phyloP scores from a whole-genome alignment of 108 stramenopile species.

The Stephanodiscus triporus region DNA sequence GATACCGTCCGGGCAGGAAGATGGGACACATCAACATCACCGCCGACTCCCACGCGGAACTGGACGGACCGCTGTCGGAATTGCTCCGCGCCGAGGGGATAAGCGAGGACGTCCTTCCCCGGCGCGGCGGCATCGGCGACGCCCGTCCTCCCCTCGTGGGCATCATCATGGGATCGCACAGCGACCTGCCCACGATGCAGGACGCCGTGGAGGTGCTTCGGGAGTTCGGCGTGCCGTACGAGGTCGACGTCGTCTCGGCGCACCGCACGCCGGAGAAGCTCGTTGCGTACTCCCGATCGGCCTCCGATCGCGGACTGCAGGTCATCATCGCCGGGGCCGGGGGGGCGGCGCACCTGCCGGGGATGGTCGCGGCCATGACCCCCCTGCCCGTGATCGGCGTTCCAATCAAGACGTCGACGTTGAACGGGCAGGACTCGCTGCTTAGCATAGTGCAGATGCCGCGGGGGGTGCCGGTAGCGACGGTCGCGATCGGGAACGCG shows the following conservation, averaged over 20 bases:
- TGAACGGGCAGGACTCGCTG: slow-evolving; percentile 96
- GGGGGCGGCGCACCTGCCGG: slow-evolving; percentile 99
- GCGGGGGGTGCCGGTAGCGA: slow-evolving; percentile 97
- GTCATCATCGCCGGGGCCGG: slow-evolving; percentile 98
- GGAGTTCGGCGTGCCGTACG: slow-evolving; percentile 89
- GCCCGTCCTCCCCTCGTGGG: slow-evolving; percentile 84
- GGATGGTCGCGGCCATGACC: slow-evolving; percentile 98
- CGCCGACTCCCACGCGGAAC: slow-evolving; percentile 78
- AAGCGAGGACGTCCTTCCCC: slow-evolving; percentile 50
- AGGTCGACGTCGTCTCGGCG: slow-evolving; percentile 97
- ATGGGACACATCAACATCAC: slow-evolving; percentile 98
- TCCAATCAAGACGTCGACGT: slow-evolving; percentile 96
- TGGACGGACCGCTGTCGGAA: slow-evolving; percentile 58
- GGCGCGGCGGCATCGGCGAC: slow-evolving; percentile 25
- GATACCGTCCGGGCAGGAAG: slow-evolving; percentile 91
- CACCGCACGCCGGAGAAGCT: slow-evolving; percentile 97
- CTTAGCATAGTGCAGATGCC: slow-evolving; percentile 99
- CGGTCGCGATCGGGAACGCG: slow-evolving; percentile 99
- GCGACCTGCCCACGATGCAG: slow-evolving; percentile 97
- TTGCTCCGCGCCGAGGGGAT: slow-evolving; percentile 72
- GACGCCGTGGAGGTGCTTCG: slow-evolving; percentile 89
- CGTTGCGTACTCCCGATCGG: slow-evolving; percentile 86
- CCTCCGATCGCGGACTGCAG: slow-evolving; percentile 86
- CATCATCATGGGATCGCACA: slow-evolving; percentile 98
- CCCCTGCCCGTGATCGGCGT: slow-evolving; percentile 98